These are phyloP conservation scores for Globisporangium polare DNA, from an alignment of 352 stramenopile genomes.

Conservation along the genomic window DNA sequence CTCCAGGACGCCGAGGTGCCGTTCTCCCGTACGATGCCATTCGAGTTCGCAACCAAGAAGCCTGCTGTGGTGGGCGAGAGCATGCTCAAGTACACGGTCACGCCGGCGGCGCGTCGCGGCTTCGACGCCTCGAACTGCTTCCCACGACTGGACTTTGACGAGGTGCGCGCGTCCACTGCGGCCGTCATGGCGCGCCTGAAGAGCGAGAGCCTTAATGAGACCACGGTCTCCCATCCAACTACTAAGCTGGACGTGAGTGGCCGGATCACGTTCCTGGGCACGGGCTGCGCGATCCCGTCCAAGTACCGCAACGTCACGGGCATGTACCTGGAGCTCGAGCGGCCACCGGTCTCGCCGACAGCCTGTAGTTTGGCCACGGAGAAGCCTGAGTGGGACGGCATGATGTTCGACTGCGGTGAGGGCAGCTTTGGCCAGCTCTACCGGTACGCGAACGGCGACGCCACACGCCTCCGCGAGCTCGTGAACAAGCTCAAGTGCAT, in stretches of 20 bases:
- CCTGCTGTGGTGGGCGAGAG: constrained; percentile 49
- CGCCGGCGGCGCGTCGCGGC: constrained; percentile 51
- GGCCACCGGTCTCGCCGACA: neutral
- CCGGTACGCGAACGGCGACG: constrained; percentile 46
- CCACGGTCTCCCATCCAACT: neutral
- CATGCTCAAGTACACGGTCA: constrained; percentile 68
- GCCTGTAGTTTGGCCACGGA: neutral
- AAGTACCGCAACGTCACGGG: constrained; percentile 98
- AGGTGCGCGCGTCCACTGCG: constrained; percentile 36
- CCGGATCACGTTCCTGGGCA: constrained; percentile 94
- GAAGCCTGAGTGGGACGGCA: constrained; percentile 30
- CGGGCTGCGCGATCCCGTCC: constrained; percentile 95
- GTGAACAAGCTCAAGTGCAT: constrained; percentile 85
- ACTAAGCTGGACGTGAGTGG: neutral
- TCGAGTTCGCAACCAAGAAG: constrained; percentile 24
- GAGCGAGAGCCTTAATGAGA: neutral
- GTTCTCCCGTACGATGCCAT: constrained; percentile 26
- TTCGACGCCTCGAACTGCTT: constrained; percentile 60
- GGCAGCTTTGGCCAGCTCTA: constrained; percentile 93
- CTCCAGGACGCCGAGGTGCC: constrained; percentile 29
- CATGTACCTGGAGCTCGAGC: constrained; percentile 86
- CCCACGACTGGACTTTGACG: constrained; percentile 38
- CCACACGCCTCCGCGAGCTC: constrained; percentile 37
- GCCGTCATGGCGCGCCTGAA: constrained; percentile 11
- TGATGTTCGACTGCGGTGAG: constrained; percentile 97